These are phyloP conservation scores for Chrysosporium keratinophilum DNA, from an alignment of 2,329 filamentous ascomycete species.

Conservation along the genomic window DNA sequence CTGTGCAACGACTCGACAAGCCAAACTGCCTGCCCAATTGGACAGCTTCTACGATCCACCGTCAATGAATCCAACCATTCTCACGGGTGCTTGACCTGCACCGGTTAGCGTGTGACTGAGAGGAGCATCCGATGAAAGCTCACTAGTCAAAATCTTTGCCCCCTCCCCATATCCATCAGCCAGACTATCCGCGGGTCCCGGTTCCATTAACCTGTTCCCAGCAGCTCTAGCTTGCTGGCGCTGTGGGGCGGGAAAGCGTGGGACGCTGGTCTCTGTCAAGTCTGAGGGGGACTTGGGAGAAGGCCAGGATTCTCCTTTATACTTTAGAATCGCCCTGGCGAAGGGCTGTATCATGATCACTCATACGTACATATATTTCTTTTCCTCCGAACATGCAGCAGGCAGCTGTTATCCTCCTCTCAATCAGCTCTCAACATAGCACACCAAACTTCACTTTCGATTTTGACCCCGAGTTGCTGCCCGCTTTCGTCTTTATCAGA, in stretches of 20 bases:
- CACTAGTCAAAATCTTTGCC: conserved; percentile 3
- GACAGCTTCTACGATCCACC: conserved; percentile 9
- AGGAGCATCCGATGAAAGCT: conserved; percentile 9
- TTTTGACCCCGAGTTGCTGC: neutral
- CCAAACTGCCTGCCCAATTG: conserved; percentile 11
- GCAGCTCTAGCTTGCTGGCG: conserved; percentile 4
- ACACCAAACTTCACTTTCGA: neutral
- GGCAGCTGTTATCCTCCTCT: neutral
- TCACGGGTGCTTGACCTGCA: conserved; percentile 12
- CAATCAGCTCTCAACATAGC: neutral
- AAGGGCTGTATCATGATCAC: neutral
- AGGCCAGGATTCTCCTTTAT: conserved; percentile 9
- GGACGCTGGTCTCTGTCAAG: conserved; percentile 4
- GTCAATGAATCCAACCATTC: conserved; percentile 13
- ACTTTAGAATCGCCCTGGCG: conserved; percentile 1
- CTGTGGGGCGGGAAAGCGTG: conserved; percentile 10
- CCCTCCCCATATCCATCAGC: conserved; percentile 4
- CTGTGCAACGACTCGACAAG: conserved; percentile 14
- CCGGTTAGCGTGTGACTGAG: conserved; percentile 12
- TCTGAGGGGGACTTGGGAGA: neutral
- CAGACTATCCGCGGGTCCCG: conserved; percentile 12
- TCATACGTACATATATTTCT: conserved; percentile 6
- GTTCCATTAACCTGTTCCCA: conserved; percentile 13
- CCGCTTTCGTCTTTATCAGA: neutral
- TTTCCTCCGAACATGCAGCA: conserved; percentile 2